Evolutionary conservation across 2,329 filamentous ascomycete species (phyloP), one percentile per base, ranked within the genome.

Genomic region (Emydomyces testavorans): DNA sequence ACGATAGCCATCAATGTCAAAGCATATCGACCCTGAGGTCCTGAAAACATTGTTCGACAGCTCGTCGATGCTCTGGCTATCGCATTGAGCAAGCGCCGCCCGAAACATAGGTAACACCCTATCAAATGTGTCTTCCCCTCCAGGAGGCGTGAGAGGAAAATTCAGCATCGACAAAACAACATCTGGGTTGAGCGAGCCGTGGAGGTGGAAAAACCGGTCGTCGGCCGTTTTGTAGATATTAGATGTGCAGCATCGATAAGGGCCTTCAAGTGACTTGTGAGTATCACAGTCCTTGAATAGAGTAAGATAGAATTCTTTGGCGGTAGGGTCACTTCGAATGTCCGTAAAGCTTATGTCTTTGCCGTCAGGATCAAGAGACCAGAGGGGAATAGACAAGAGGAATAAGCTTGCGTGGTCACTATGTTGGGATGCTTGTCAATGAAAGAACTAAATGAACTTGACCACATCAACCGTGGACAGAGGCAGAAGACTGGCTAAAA

Each of bases 171-270:
- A 13, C 16, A 41, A 16, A 26, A 41, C 39, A 18, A 18, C 16
- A 21, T 31, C 26, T 16, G 39, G 39, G 16, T 41, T 41, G 4
- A 41, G 23, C 62, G 8, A 63, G 60, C 71, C 71, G 50, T 74
- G 71, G 0, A 70, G 44, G 53, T 74, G 71, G 54, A 71, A 74
- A 53, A 61, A 74, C 15, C 65, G 56, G 0, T 60, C 65, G 49
- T 74, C 71, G 49, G 66, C 68, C 13, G 66, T 70, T 11, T 61
- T 60, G 54, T 74, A 74, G 38, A 74, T 72, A 46, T 72, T 73
- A 0, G 71, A 71, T 10, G 64, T 63, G 1, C 58, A 54, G 2
- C 46, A 52, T 21, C 63, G 60, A 7, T 41, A 41, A 3, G 39
- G 23, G 23, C 39, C 39, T 41, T 41, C 39, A 6, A 41, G 26